phyloP scores from a whole-genome alignment of 1,284 basidiomycete genomes.

The Golubevia sp. region DNA sequence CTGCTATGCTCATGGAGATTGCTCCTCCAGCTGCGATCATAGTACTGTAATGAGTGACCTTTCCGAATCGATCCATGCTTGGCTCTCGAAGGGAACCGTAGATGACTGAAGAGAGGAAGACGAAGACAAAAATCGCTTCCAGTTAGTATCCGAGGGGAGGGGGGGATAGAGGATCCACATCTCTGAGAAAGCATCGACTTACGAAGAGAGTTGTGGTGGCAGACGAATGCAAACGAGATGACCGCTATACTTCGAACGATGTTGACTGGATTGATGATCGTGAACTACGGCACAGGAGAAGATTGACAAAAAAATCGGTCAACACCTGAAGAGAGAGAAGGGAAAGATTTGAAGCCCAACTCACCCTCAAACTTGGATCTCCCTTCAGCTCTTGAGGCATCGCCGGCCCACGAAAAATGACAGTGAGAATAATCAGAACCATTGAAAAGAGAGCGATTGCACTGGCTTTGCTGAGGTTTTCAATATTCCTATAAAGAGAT shows the following conservation, averaged over 20 bases:
- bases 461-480: slow-evolving; percentile 91
- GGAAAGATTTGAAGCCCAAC: not conserved
- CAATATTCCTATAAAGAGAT: slow-evolving; percentile 93
- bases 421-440: slow-evolving; percentile 87
- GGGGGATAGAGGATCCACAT: too few species aligned
- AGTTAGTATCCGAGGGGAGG: too few species aligned
- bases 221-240: slow-evolving; percentile 61
- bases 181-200: too few species aligned
- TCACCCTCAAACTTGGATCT: slow-evolving; percentile 55
- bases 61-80: slow-evolving; percentile 89
- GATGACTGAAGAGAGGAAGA: slow-evolving; percentile 65
- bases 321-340: slow-evolving; percentile 25
- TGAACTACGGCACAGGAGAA: slow-evolving; percentile 68
- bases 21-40: slow-evolving; percentile 51
- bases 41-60: slow-evolving; percentile 75
- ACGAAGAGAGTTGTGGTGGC: slow-evolving; percentile 58
- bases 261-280: slow-evolving; percentile 77
- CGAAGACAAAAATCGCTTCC: too few species aligned
- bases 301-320: slow-evolving; percentile 43
- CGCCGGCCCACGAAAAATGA: slow-evolving; percentile 81
- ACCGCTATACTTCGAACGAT: slow-evolving; percentile 54
- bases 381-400: slow-evolving; percentile 81
- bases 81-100: slow-evolving; percentile 91
- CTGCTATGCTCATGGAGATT: slow-evolving; percentile 77
- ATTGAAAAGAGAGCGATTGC: slow-evolving; percentile 79